These are phyloP conservation scores for Tetraselmis chui DNA, from an alignment of 139 green algal genomes.

Conservation along the genomic window DNA sequence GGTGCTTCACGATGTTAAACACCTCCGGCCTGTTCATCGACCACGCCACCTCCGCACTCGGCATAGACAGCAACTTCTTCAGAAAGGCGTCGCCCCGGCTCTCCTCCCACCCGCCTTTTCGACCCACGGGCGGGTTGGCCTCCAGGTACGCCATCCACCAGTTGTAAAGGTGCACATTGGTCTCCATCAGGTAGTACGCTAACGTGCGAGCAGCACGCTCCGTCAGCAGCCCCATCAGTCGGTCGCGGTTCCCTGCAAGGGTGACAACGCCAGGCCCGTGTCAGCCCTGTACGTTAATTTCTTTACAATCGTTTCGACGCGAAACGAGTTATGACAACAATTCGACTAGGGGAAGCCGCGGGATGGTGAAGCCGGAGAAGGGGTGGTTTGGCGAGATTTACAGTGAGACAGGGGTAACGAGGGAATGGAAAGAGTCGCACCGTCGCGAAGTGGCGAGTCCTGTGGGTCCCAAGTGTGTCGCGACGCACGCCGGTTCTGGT, in stretches of 20 bases:
- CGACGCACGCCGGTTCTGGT: too few species aligned
- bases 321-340: too few species aligned
- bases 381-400: too few species aligned
- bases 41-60: background rate
- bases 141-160: constrained; percentile 52
- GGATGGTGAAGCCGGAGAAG: too few species aligned
- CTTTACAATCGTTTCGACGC: too few species aligned
- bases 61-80: background rate
- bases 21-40: background rate
- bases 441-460: constrained; percentile 69
- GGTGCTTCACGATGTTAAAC: background rate
- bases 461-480: constrained; percentile 22
- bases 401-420: background rate
- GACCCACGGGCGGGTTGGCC: constrained; percentile 29
- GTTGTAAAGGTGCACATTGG: constrained; percentile 47
- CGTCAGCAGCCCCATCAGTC: constrained; percentile 71
- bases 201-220: constrained; percentile 66
- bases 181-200: constrained; percentile 59
- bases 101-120: constrained; percentile 5
- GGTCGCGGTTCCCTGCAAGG: constrained; percentile 60
- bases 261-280: too few species aligned
- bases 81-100: background rate
- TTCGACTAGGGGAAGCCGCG: too few species aligned
- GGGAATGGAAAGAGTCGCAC: background rate
- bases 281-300: too few species aligned